Base-by-base conservation (phyloP, 2,329 filamentous ascomycete species). In the Didymella keratinophila region DNA sequence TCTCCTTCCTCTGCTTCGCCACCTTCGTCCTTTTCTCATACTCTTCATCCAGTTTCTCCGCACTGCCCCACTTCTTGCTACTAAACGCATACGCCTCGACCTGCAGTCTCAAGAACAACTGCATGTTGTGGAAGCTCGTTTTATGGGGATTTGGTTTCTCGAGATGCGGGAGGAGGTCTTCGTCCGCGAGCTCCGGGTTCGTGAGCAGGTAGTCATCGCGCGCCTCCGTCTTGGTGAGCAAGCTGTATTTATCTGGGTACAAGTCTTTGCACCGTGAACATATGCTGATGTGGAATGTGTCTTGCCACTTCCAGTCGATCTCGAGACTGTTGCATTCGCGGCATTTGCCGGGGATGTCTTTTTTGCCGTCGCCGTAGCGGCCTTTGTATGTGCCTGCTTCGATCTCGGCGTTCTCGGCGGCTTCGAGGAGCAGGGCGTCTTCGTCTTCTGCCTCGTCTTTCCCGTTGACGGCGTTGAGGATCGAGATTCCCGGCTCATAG, bases 121-220 rank as follows among this genome's bases (percentile, higher is more conserved):
- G 97, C 95, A 99, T 99, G 81, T 96, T 92, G 76, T 97, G 93
- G 92, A 93, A 99, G 58, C 93, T 93, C 0, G 90, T 88, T 76
- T 97, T 97, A 79, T 97, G 95, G 0, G 95, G 95, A 70, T 99
- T 99, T 1, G 95, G 94, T 32, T 89, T 89, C 52, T 91, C 90
- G 9, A 99, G 83, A 75, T 96, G 93, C 0, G 94, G 94, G 0
- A 99, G 83, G 1, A 99, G 82, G 16, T 93, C 90, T 56, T 87
- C 85, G 71, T 99, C 95, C 68, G 90, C 89, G n/a, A 99, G 84
- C 76, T 99, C 95, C 34, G 93, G 91, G 71, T 98, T 94, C 2
- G 95, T 99, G 42, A 99, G 80, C 1, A 99, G 85, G 76, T 99
- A 99, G 75, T 99, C 95, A 76, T 97, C 92, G 71, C 89, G 90